These are phyloP conservation scores for Theobroma grandiflorum DNA, from an alignment of 441 rosid species.

Conservation along the genomic window DNA sequence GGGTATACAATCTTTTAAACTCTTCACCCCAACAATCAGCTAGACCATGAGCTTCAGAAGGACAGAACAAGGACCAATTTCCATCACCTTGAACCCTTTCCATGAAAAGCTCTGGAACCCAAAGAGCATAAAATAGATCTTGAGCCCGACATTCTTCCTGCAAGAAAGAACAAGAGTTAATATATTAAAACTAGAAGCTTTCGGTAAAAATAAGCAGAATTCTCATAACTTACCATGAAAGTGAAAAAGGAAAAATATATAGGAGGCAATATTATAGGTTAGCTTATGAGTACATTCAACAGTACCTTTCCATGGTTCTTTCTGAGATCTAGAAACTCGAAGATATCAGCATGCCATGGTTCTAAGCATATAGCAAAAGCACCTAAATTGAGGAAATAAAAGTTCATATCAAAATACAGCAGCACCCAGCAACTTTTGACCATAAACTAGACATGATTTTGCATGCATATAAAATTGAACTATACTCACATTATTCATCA, in stretches of 20 bases:
- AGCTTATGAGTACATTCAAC: not conserved
- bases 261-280: not conserved
- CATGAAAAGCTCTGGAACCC: constrained; percentile 92
- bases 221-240: not conserved
- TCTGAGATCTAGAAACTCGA: constrained; percentile 69
- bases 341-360: constrained; percentile 80
- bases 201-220: not conserved
- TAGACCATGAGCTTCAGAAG: constrained; percentile 76
- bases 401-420: not conserved
- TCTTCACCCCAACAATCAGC: constrained; percentile 87
- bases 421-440: not conserved
- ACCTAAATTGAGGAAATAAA: constrained; percentile 38
- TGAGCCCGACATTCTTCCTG: constrained; percentile 72
- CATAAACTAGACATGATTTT: not conserved
- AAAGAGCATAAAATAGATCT: constrained; percentile 72
- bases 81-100: constrained; percentile 76
- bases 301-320: constrained; percentile 77
- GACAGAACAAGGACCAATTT: constrained; percentile 80
- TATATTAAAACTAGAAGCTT: not conserved
- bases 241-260: not conserved
- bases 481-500: not conserved
- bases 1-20: constrained; percentile 62
- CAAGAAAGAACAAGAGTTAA: not conserved
- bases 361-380: constrained; percentile 80
- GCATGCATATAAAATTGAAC: not conserved